phyloP scores from a whole-genome alignment of 1,284 basidiomycete genomes.

The Xerocomus cyaneibrunnescens region DNA sequence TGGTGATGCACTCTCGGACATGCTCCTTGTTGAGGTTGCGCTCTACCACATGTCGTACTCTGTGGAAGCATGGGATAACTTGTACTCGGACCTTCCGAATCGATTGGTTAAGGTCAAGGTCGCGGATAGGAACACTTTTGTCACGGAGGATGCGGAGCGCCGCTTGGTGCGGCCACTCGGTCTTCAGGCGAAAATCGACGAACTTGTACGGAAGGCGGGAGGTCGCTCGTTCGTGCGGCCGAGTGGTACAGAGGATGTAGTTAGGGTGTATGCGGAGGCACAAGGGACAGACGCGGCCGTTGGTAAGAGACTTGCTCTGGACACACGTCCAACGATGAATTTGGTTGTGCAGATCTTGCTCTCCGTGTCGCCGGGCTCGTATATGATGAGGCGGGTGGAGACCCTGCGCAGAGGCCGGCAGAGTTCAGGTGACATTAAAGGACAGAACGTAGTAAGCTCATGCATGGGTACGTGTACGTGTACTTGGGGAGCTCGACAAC shows the following conservation, averaged over 20 bases:
- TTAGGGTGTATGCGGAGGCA: conserved; percentile 97
- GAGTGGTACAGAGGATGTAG: conserved; percentile 98
- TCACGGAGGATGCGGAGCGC: conserved; percentile 93
- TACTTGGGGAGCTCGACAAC: not conserved
- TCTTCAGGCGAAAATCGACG: conserved; percentile 87
- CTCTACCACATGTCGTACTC: conserved; percentile 86
- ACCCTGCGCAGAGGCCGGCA: conserved; percentile 61
- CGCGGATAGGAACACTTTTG: conserved; percentile 80
- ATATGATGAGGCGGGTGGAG: conserved; percentile 76
- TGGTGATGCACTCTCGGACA: conserved; percentile 95
- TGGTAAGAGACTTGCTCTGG: conserved; percentile 50
- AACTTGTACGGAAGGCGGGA: conserved; percentile 79
- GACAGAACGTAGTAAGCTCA: not conserved
- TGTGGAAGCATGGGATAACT: conserved; percentile 88
- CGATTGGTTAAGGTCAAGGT: conserved; percentile 96
- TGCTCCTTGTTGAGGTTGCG: conserved; percentile 94
- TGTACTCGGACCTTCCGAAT: conserved; percentile 95
- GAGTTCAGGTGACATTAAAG: conserved; percentile 56
- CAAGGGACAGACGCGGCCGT: conserved; percentile 73
- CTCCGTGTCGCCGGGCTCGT: conserved; percentile 81
- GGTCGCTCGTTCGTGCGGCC: conserved; percentile 95
- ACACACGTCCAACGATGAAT: conserved; percentile 4
- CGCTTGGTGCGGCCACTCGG: conserved; percentile 79
- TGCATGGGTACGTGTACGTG: conserved; percentile 1
- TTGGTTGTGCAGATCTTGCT: conserved; percentile 61